Evolutionary conservation across 257 asterid species (phyloP), one percentile per base, ranked within the genome.

Genomic region (Ocimum tenuiflorum): DNA sequence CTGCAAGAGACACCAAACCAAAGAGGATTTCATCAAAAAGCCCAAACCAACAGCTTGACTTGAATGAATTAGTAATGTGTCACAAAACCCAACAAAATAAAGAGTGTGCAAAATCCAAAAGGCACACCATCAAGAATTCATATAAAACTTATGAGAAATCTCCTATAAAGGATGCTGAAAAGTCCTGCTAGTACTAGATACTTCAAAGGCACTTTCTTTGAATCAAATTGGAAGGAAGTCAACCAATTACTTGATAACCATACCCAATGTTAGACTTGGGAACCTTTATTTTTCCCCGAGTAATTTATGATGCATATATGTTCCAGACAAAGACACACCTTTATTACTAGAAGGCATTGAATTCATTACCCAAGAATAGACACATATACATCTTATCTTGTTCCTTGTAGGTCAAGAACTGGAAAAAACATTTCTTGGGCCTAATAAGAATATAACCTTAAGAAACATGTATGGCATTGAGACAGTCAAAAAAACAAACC

Each of bases 1-100:
- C 97, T 89, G 94, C 81, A 85, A 65, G 60, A 69, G 73, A 43
- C 53, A 71, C 39, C 48, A 74, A 82, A 45, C 23, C 51, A 53
- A 49, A 74, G 65, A 56, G 69, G 66, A 73, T 61, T 42, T 62
- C 55, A 43, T 79, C 71, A 62, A 14, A 22, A n/a, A 47, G 12
- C 58, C 42, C 15, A 61, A 15, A 17, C n/a, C 10, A 67, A 62
- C 46, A 11, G n/a, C 67, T 56, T 52, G n/a, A 63, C 52, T 27
- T 41, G 51, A 62, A 43, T 62, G 47, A 61, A 50, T 23, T 24
- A 20, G 17, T 70, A 12, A 39, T 57, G 22, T 43, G 22, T 46
- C 43, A 38, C 39, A 63, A 19, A 77, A 42, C 31, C 42, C 49
- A 51, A 35, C 61, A 41, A 33, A 35, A 52, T 27, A 55, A 48